Conservation (phyloP, 2,329 filamentous ascomycete species). For the Hortaea werneckii region DNA sequence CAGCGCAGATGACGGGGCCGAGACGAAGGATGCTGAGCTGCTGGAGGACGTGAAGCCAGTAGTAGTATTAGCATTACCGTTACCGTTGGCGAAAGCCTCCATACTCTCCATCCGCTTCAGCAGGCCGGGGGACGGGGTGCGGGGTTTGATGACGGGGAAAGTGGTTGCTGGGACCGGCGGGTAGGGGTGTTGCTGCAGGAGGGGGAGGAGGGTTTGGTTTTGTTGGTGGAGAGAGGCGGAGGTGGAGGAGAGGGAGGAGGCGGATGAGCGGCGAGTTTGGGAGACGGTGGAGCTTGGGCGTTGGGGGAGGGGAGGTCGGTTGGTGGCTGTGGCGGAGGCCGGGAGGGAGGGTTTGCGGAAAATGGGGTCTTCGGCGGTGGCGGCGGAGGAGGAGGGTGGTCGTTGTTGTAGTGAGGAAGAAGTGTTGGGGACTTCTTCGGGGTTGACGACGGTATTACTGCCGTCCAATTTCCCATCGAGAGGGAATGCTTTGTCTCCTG, state of each 20-base stretch:
- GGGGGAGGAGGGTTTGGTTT: conserved; percentile 1
- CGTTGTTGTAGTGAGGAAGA: too few species aligned
- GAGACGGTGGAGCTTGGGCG: conserved; percentile 9
- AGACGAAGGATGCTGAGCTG: too few species aligned
- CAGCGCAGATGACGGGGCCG: too few species aligned
- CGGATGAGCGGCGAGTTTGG: too few species aligned
- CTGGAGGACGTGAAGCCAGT: too few species aligned
- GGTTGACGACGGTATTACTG: too few species aligned
- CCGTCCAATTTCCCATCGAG: too few species aligned
- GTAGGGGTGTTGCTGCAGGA: too few species aligned
- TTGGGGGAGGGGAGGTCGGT: conserved; percentile 11
- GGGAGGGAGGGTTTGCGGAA: conserved; percentile 25
- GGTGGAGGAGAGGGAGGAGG: too few species aligned
- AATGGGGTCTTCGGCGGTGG: conserved; percentile 8
- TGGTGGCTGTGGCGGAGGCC: conserved; percentile 17
- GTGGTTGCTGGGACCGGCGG: too few species aligned
- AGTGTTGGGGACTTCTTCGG: conserved; percentile 4
- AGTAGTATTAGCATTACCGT: neutral
- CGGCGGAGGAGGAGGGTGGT: neutral
- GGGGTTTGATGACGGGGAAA: too few species aligned
- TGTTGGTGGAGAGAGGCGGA: neutral
- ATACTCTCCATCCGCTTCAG: conserved; percentile 37
- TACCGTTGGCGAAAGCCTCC: neutral
- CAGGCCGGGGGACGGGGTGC: conserved; percentile 32
- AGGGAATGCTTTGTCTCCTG: too few species aligned